Evolutionary conservation across 345 rosid genomes (phyloP).

Genomic region (Diplotaxis tenuifolia): DNA sequence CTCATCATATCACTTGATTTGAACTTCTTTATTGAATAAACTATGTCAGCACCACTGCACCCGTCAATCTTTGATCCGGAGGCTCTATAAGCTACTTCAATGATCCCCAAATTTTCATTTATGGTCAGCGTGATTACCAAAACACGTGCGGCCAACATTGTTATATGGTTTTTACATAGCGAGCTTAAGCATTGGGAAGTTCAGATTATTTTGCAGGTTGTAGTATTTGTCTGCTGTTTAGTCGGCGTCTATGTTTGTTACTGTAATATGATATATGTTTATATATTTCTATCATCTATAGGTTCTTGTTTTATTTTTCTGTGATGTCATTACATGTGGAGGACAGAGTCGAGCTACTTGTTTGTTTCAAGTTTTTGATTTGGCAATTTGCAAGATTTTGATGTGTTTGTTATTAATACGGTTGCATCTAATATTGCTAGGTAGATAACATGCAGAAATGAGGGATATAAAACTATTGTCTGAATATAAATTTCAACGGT

Average conservation of each 20-base stretch:
- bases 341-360: neutral
- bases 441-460: neutral
- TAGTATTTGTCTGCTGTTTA: neutral
- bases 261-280: neutral
- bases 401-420: neutral
- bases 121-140: neutral
- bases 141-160: too few species aligned
- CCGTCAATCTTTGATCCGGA: neutral
- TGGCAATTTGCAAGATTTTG: neutral
- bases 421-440: neutral
- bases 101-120: neutral
- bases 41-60: neutral
- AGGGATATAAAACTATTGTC: neutral
- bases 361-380: neutral
- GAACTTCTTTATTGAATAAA: neutral
- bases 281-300: neutral
- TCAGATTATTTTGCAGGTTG: neutral
- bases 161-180: neutral
- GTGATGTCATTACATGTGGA: neutral
- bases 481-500: too few species aligned
- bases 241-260: neutral
- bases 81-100: neutral
- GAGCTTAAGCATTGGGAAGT: neutral
- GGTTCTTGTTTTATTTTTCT: neutral
- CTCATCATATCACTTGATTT: conserved; percentile 3